Conservation (phyloP, 345 rosid genomes). For the Boechera divaricarpa region DNA sequence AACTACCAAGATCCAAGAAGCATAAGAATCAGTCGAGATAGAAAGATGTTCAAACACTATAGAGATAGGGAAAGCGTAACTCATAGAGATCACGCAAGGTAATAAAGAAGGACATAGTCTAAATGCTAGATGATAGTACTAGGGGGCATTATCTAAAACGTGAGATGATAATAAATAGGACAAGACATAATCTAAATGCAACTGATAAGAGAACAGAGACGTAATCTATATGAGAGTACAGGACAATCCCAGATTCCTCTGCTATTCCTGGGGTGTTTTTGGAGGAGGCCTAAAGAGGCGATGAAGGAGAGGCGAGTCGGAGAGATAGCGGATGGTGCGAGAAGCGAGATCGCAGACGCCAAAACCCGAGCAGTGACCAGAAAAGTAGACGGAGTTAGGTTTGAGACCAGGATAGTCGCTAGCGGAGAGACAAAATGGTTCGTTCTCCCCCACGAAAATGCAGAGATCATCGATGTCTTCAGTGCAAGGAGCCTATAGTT, state of each 20-base stretch:
- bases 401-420: conserved; percentile 24
- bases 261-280: not conserved
- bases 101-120: not conserved
- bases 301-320: conserved; percentile 8
- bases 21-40: not conserved
- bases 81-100: no score
- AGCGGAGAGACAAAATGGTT: conserved; percentile 17
- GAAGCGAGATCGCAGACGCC: conserved; percentile 22
- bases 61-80: no score
- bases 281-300: conserved; percentile 25
- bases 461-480: conserved; percentile 14
- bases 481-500: not conserved
- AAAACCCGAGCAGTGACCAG: conserved; percentile 14
- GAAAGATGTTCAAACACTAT: no score
- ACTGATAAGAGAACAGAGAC: not conserved
- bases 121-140: not conserved
- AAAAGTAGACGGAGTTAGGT: conserved; percentile 28
- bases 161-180: no score
- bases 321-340: conserved; percentile 13
- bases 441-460: conserved; percentile 21
- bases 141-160: not conserved
- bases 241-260: not conserved
- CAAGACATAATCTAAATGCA: not conserved
- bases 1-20: no score
- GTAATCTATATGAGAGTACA: not conserved